These are phyloP conservation scores for Nitzschia sp. DNA, from an alignment of 108 stramenopile genomes.

Conservation along the genomic window DNA sequence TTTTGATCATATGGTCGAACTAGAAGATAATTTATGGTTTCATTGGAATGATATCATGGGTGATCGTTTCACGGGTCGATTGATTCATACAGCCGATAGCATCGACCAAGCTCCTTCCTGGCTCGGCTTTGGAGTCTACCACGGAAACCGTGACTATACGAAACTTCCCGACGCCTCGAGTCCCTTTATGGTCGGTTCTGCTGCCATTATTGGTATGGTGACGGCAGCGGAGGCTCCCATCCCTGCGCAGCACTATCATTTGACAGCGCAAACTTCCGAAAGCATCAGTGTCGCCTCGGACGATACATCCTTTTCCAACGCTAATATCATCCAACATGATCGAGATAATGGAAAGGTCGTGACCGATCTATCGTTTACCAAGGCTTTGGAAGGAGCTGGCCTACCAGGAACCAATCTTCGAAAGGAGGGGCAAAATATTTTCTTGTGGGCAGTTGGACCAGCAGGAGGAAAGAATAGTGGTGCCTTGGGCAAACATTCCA, in stretches of 20 bases:
- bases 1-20: slow-evolving; percentile 21
- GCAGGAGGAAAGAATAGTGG: slow-evolving; percentile 5
- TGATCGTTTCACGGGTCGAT: slow-evolving; percentile 15
- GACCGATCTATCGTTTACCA: slow-evolving; percentile 29
- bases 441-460: slow-evolving; percentile 30
- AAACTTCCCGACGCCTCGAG: slow-evolving; percentile 1
- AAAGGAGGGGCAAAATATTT: slow-evolving; percentile 22
- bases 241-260: slow-evolving; percentile 15
- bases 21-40: slow-evolving; percentile 21
- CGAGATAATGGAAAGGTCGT: slow-evolving; percentile 19
- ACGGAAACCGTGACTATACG: slow-evolving; percentile 9
- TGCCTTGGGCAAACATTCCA: slow-evolving; percentile 5
- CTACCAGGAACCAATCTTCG: slow-evolving; percentile 3
- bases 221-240: neutral
- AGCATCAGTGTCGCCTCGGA: neutral
- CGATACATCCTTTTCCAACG: slow-evolving; percentile 15
- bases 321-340: slow-evolving; percentile 18
- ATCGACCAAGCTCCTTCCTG: slow-evolving; percentile 30
- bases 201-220: slow-evolving; percentile 33
- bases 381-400: slow-evolving; percentile 4
- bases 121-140: slow-evolving; percentile 27
- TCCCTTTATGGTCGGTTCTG: slow-evolving; percentile 18
- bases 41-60: slow-evolving; percentile 34
- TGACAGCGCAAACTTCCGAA: slow-evolving; percentile 17
- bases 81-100: slow-evolving; percentile 18